A percentile compares a stretch with the other conserved stretches of the same genome.
These are phyloP conservation scores for Gregarina niphandrodes DNA, from an alignment of 169 alveolate species.

Conservation along the genomic window DNA sequence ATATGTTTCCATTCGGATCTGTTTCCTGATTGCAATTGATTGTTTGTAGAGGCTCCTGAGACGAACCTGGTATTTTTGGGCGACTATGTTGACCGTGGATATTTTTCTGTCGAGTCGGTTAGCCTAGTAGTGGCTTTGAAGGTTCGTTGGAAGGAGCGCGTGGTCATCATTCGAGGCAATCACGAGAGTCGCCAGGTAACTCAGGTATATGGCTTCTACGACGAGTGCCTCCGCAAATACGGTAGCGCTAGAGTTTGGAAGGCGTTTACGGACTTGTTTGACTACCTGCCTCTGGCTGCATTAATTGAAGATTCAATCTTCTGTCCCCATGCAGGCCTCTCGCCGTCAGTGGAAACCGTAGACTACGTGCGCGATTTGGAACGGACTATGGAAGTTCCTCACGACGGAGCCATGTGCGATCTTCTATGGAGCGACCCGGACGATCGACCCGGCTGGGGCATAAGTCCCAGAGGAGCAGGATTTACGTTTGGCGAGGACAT, in stretches of 20 bases:
- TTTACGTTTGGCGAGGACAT: constrained; percentile 94
- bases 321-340: constrained; percentile 96
- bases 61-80: constrained; percentile 91
- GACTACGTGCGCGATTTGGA: constrained; percentile 73
- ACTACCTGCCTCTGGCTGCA: constrained; percentile 85
- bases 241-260: constrained; percentile 44
- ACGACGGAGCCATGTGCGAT: constrained; percentile 99
- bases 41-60: constrained; percentile 62
- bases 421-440: constrained; percentile 99
- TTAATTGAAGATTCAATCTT: constrained; percentile 75
- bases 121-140: constrained; percentile 76
- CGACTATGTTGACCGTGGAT: constrained; percentile 98
- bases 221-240: constrained; percentile 94
- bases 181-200: constrained; percentile 94
- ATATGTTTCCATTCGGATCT: neutral
- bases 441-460: constrained; percentile 91
- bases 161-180: constrained; percentile 77
- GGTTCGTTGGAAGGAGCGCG: constrained; percentile 54
- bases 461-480: constrained; percentile 98
- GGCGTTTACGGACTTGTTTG: constrained; percentile 67
- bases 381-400: constrained; percentile 86
- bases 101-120: constrained; percentile 91
- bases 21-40: constrained; percentile 4
- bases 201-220: constrained; percentile 95
- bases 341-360: constrained; percentile 69